Conservation (phyloP, 2,329 filamentous ascomycete species). For the Alternaria gaisen region DNA sequence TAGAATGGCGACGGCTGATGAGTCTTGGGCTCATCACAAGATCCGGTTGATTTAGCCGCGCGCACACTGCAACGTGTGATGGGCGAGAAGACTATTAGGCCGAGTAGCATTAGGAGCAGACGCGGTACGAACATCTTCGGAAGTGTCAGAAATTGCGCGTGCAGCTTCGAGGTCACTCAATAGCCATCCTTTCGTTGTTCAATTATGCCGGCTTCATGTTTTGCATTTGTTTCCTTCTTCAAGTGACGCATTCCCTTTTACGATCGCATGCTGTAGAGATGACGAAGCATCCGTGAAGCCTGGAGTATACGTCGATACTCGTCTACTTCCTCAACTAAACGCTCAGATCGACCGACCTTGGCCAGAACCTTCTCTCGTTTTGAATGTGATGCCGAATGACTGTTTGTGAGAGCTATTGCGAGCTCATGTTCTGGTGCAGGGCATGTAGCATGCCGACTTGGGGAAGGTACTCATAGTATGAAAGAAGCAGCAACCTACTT, state of each 20-base stretch:
- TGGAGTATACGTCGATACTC: not conserved
- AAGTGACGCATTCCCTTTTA: not conserved
- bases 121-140: not conserved
- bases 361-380: too few relatives aligned
- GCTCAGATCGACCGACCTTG: too few relatives aligned
- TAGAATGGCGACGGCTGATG: not conserved
- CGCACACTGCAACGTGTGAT: not conserved
- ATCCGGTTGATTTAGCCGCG: constrained; percentile 1
- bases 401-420: not conserved
- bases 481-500: not conserved
- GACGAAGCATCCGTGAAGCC: not conserved
- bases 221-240: not conserved
- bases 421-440: too few relatives aligned
- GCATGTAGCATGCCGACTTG: not conserved
- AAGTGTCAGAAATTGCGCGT: not conserved
- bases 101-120: not conserved
- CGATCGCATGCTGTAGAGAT: not conserved
- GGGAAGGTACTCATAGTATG: not conserved
- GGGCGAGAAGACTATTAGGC: not conserved
- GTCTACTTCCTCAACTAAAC: not conserved
- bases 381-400: not conserved
- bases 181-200: not conserved
- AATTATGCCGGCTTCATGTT: not conserved
- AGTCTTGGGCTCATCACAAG: not conserved
- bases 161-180: not conserved